These are phyloP conservation scores for Coleophoma crateriformis DNA, from an alignment of 2,329 filamentous ascomycete genomes.

Conservation along the genomic window DNA sequence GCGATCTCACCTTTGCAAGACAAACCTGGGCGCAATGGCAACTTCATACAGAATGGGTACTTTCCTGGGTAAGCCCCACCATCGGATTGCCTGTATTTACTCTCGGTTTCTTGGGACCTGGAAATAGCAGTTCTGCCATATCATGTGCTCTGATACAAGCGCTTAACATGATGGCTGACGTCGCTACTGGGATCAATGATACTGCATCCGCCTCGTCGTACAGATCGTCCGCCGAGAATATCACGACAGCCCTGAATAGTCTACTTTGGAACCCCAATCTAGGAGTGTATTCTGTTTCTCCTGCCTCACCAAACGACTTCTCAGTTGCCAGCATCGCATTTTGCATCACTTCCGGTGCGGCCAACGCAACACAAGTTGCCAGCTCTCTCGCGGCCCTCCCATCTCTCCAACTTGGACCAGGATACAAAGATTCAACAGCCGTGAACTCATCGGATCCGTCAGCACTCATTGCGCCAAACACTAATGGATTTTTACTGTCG, in stretches of 20 bases:
- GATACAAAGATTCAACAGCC: constrained; percentile 28
- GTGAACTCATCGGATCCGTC: constrained; percentile 4
- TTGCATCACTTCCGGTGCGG: constrained; percentile 27
- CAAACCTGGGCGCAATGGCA: not conserved
- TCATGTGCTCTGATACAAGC: constrained; percentile 14
- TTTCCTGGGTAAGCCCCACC: not conserved
- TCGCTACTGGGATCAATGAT: constrained; percentile 28
- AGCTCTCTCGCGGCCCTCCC: constrained; percentile 25
- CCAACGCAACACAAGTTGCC: constrained; percentile 25
- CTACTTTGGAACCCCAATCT: constrained; percentile 27
- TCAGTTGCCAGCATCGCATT: constrained; percentile 28
- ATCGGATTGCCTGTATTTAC: not conserved
- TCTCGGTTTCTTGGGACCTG: not conserved
- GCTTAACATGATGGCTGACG: constrained; percentile 9
- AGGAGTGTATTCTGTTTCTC: constrained; percentile 26
- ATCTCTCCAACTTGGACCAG: constrained; percentile 25
- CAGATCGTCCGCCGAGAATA: constrained; percentile 10
- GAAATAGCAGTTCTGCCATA: constrained; percentile 3
- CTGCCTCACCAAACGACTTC: constrained; percentile 22
- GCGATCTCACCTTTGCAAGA: not conserved
- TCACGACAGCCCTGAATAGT: constrained; percentile 22
- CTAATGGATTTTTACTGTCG: constrained; percentile 36
- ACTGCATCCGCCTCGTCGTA: constrained; percentile 17
- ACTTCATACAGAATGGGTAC: not conserved
- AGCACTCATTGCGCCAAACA: constrained; percentile 36